phyloP scores from a whole-genome alignment of 2,329 filamentous ascomycete genomes.

The Chrysosporium keratinophilum region DNA sequence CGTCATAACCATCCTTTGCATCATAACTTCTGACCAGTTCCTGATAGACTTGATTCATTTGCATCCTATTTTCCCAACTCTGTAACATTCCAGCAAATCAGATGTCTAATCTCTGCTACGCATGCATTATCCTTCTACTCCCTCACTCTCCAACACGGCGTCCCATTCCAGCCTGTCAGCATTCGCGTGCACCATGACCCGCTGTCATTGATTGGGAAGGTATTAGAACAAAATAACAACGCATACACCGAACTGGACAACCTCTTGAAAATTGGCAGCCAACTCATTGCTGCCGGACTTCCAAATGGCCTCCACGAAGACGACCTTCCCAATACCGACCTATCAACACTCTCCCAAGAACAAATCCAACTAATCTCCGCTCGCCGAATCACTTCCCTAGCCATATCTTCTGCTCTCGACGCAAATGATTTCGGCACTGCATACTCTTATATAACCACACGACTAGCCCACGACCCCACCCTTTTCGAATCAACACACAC shows the following conservation, averaged over 20 bases:
- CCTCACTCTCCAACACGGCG: conserved; percentile 52
- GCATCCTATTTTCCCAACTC: conserved; percentile 34
- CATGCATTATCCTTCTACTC: conserved; percentile 57
- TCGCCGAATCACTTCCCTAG: conserved; percentile 38
- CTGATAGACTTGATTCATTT: conserved; percentile 34
- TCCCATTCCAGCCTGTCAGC: conserved; percentile 56
- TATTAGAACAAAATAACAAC: conserved; percentile 51
- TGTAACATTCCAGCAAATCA: conserved; percentile 34
- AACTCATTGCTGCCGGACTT: conserved; percentile 43
- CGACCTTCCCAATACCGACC: conserved; percentile 10
- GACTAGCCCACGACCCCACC: conserved; percentile 37
- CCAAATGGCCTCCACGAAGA: conserved; percentile 22
- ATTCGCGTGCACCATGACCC: conserved; percentile 55
- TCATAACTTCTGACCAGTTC: conserved; percentile 10
- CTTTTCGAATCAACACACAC: conserved; percentile 23
- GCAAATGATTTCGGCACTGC: conserved; percentile 48
- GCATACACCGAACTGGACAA: conserved; percentile 57
- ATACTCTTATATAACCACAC: conserved; percentile 56
- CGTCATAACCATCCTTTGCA: neutral
- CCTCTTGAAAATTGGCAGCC: conserved; percentile 50
- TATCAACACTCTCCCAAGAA: conserved; percentile 15
- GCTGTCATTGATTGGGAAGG: conserved; percentile 47
- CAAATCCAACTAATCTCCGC: conserved; percentile 32
- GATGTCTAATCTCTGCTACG: conserved; percentile 50
- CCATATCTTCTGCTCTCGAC: conserved; percentile 37